These are phyloP conservation scores for Sporisorium graminicola DNA, from an alignment of 1,284 basidiomycete species.

Conservation along the genomic window DNA sequence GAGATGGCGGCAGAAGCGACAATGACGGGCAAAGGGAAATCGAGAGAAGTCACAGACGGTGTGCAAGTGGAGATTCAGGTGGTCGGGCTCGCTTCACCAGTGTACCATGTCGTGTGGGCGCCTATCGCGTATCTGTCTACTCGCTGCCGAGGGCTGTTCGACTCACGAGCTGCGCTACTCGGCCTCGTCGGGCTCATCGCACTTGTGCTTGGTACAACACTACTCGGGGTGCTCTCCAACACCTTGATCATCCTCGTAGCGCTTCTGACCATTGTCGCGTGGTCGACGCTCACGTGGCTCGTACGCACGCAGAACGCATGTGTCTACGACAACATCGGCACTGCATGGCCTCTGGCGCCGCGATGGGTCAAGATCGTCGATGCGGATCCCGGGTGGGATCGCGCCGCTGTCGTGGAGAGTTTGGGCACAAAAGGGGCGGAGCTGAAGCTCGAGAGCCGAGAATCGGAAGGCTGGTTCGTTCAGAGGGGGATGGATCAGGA, in stretches of 20 bases:
- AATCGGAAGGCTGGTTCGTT: conserved; percentile 72
- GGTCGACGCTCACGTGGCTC: conserved; percentile 19
- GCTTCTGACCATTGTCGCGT: conserved; percentile 85
- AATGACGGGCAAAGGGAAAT: conserved; percentile 12
- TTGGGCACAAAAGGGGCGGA: background rate
- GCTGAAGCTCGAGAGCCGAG: conserved; percentile 85
- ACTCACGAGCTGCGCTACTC: conserved; percentile 7
- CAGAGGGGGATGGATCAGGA: conserved; percentile 71
- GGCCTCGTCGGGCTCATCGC: background rate
- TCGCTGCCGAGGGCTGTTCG: background rate
- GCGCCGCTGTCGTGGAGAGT: background rate
- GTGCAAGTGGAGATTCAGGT: conserved; percentile 17
- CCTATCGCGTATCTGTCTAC: conserved; percentile 8
- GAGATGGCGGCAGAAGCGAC: background rate
- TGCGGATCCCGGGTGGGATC: conserved; percentile 16
- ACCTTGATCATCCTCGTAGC: conserved; percentile 80
- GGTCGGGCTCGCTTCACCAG: conserved; percentile 11
- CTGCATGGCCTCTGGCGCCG: conserved; percentile 30
- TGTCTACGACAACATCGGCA: conserved; percentile 36
- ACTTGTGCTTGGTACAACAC: background rate
- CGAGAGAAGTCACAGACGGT: background rate
- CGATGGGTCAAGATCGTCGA: conserved; percentile 16
- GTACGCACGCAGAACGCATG: conserved; percentile 12
- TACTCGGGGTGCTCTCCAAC: conserved; percentile 74
- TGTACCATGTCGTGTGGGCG: conserved; percentile 37